Evolutionary conservation across 78 protist genomes (phyloP).

Genomic region (Monosiga brevicollis): DNA sequence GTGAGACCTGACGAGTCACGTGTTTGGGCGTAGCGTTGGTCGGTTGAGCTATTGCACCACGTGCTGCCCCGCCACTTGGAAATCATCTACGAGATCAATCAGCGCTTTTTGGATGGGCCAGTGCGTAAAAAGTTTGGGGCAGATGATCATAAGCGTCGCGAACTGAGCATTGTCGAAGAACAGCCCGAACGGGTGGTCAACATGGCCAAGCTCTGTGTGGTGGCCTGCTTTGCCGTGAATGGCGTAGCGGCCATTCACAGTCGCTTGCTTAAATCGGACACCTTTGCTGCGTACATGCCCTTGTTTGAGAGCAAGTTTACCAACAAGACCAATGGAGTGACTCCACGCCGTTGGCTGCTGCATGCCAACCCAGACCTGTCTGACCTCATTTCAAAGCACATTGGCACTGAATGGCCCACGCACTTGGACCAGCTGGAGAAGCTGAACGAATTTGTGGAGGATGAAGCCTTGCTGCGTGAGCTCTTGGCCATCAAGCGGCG

Average conservation of each 20-base stretch:
- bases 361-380: conserved; percentile 71
- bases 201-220: conserved; percentile 88
- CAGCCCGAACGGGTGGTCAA: conserved; percentile 61
- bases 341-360: conserved; percentile 91
- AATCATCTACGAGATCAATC: conserved; percentile 88
- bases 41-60: conserved; percentile 59
- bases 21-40: too few species aligned
- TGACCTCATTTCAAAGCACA: conserved; percentile 47
- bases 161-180: conserved; percentile 81
- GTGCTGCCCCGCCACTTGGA: conserved; percentile 89
- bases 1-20: too few species aligned
- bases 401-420: conserved; percentile 61
- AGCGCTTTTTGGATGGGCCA: conserved; percentile 48
- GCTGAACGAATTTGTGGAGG: conserved; percentile 55
- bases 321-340: conserved; percentile 93
- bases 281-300: too few species aligned
- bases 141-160: too few species aligned
- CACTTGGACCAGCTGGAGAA: conserved; percentile 48
- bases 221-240: conserved; percentile 78
- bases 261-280: conserved; percentile 55
- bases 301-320: conserved; percentile 73
- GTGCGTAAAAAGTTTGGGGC: too few species aligned
- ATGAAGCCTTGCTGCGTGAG: conserved; percentile 45
- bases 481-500: conserved; percentile 37
- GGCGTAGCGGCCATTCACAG: conserved; percentile 93